A percentile compares a stretch with the other conserved stretches of the same genome.
Conservation (phyloP, 2,329 filamentous ascomycete genomes). For the Neofusicoccum umdonicola region DNA sequence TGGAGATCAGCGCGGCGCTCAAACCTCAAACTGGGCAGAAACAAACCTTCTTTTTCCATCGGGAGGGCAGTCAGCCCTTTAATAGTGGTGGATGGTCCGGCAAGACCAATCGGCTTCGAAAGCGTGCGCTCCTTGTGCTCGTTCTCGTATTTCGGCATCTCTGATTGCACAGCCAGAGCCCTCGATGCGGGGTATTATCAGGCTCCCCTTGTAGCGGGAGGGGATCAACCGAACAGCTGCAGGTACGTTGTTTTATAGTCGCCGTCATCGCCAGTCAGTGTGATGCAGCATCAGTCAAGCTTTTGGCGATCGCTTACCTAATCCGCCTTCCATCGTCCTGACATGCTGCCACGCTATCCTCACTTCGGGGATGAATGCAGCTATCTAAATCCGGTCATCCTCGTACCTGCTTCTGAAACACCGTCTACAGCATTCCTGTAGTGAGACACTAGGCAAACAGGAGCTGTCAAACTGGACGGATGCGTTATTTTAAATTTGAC, state of each 20-base stretch:
- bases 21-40: too few species aligned
- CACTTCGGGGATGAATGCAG: not conserved
- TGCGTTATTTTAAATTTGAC: not conserved
- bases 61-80: too few species aligned
- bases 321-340: not conserved
- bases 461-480: not conserved
- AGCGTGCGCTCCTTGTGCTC: too few species aligned
- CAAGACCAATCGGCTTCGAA: too few species aligned
- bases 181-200: too few species aligned
- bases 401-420: slow-evolving; percentile 1
- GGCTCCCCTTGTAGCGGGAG: too few species aligned
- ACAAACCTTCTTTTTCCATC: too few species aligned
- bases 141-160: too few species aligned
- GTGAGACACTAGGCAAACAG: not conserved
- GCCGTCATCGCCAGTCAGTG: not conserved
- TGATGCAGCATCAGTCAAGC: not conserved
- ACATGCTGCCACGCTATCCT: not conserved
- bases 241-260: not conserved
- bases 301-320: not conserved
- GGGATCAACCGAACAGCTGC: not conserved
- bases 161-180: too few species aligned
- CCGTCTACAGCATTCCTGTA: not conserved
- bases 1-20: too few species aligned
- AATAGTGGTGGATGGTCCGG: too few species aligned
- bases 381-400: not conserved